Base-by-base conservation (phyloP, 2,329 filamentous ascomycete genomes). In the Exutisphaerella laricina region DNA sequence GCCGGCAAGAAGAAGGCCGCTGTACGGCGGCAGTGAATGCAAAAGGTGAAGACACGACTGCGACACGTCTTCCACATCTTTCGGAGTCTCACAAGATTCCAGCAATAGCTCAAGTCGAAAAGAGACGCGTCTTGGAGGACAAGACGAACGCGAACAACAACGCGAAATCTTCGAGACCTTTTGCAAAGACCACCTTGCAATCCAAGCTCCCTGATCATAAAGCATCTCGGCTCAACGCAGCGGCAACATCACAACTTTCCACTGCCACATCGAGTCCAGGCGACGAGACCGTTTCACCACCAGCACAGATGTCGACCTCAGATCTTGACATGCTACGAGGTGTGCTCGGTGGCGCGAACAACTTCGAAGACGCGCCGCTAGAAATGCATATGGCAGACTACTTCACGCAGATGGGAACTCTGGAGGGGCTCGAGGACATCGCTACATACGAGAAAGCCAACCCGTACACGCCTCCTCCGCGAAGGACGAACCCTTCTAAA, bases 371-470 rank as follows among this genome's bases (percentile, higher is more conserved):
- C 14, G 8, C 23, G 10, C 14, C 22, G 4, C 14, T 8, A 4
- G 28, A 39, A 8, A 21, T 8, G n/a, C 25, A 39, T 43, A 38
- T 39, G 34, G 44, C 41, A 17, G 42, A 43, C 22, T n/a, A 34
- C 18, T 31, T 23, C 8, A 34, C 17, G 29, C 40, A 13, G 25
- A 13, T 10, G 38, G 35, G 33, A 22, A 17, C 33, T n/a, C 4
- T 35, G 5, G 20, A 5, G 1, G 41, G 47, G n/a, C 43, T 56
- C 25, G 42, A 52, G 40, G 29, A 41, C 3, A 49, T 58, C 31
- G 51, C 41, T 8, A 48, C 50, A 20, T 57, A 48, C 38, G 51
- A 56, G 30, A 39, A 34, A n/a, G 47, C 49, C 5, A 41, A 56
- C 34, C 52, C 54, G 2, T 54, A 46, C 29, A 40, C 39, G 14